phyloP scores from a whole-genome alignment of 371 early-diverging fungal genomes.

The Dichotomocladium elegans region DNA sequence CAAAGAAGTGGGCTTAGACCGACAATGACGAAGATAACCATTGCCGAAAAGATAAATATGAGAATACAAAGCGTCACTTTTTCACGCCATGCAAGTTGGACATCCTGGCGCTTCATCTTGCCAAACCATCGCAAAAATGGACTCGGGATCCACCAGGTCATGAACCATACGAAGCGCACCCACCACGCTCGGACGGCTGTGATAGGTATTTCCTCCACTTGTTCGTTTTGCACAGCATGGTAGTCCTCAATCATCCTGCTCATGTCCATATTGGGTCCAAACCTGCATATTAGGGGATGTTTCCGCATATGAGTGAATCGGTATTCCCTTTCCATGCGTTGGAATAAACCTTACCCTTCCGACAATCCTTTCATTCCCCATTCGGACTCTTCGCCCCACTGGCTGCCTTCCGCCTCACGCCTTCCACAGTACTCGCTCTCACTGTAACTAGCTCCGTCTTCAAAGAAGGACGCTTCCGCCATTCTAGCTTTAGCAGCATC shows the following conservation, averaged over 20 bases:
- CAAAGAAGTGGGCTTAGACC: slow-evolving; percentile 88
- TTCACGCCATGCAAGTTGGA: slow-evolving; percentile 95
- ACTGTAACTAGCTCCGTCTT: slow-evolving; percentile 42
- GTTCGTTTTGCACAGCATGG: slow-evolving; percentile 22
- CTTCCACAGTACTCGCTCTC: slow-evolving; percentile 46
- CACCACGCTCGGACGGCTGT: slow-evolving; percentile 71
- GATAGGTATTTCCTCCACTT: slow-evolving; percentile 45
- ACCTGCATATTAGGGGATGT: slow-evolving; percentile 18
- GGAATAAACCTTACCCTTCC: slow-evolving; percentile 37
- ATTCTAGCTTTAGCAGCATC: slow-evolving; percentile 12
- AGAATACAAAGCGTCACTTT: slow-evolving; percentile 90
- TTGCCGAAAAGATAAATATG: slow-evolving; percentile 74
- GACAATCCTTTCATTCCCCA: slow-evolving; percentile 49
- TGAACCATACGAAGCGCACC: slow-evolving; percentile 81
- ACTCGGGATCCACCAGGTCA: slow-evolving; percentile 91
- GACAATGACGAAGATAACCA: slow-evolving; percentile 87
- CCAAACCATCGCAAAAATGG: slow-evolving; percentile 61
- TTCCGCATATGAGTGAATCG: neutral
- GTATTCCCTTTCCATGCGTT: neutral
- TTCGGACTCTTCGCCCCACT: slow-evolving; percentile 53
- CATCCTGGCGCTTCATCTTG: slow-evolving; percentile 78
- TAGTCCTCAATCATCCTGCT: slow-evolving; percentile 34
- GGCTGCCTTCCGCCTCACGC: slow-evolving; percentile 45
- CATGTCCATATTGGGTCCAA: slow-evolving; percentile 53
- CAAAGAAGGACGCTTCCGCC: slow-evolving; percentile 28